Percentiles rank a stretch among this genome's conserved stretches.
Evolutionary conservation across 768 basidiomycete species (phyloP).

Genomic region (Hortiboletus campestris): DNA sequence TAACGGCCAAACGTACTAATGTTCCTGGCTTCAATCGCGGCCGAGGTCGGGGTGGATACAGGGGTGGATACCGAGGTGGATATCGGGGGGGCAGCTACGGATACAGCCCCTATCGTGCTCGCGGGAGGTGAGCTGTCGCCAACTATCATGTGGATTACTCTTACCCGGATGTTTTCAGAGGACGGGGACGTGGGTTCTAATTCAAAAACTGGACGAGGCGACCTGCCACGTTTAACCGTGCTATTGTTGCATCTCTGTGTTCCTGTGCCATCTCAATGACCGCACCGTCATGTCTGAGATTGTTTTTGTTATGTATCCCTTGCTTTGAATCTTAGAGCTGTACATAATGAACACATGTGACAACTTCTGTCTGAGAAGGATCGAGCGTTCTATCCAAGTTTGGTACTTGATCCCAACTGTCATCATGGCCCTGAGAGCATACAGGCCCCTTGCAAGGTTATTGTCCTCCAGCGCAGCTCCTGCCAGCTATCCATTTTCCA

Average conservation of each 20-base stretch:
- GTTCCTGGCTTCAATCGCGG: conserved; percentile 89
- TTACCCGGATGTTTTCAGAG: conserved; percentile 39
- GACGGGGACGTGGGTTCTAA: conserved; percentile 70
- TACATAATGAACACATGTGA: conserved; percentile 25
- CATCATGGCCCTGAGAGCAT: conserved; percentile 13
- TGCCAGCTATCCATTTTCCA: conserved; percentile 68
- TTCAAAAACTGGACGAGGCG: conserved; percentile 24
- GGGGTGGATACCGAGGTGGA: conserved; percentile 63
- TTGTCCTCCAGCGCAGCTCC: conserved; percentile 23
- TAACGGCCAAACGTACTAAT: conserved; percentile 94
- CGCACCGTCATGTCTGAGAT: conserved; percentile 17
- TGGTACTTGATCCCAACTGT: conserved; percentile 8
- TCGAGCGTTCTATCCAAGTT: conserved; percentile 8
- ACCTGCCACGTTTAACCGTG: conserved; percentile 9
- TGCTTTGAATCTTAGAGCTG: conserved; percentile 29
- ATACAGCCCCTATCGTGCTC: conserved; percentile 55
- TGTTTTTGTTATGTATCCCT: conserved; percentile 26
- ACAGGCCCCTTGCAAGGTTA: conserved; percentile 16
- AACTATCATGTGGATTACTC: conserved; percentile 10
- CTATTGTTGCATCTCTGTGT: conserved; percentile 6
- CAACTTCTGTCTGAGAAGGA: background rate
- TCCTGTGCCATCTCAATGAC: conserved; percentile 10
- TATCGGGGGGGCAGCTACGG: conserved; percentile 53
- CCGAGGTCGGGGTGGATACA: conserved; percentile 67
- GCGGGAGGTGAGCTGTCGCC: conserved; percentile 63